Evolutionary conservation across 2,329 filamentous ascomycete genomes (phyloP), one percentile per base, ranked within the genome.

Genomic region (Claviceps africana): DNA sequence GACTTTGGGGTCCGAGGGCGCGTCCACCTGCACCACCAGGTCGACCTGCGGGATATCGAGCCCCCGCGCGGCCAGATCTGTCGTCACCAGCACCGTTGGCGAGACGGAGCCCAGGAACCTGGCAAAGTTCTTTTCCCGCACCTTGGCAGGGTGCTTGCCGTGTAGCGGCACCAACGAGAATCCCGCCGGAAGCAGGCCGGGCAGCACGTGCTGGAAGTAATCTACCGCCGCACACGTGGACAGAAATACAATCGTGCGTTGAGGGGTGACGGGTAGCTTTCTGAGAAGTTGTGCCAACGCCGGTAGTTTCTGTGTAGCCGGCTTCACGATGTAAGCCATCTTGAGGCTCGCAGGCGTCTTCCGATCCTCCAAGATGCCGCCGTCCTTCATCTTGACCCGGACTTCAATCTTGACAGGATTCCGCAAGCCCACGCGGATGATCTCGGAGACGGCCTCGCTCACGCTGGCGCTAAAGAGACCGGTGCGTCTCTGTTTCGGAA

Each of bases 331-430:
- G 62, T 96, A 96, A 28, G 85, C 83, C 83, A 97, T 91, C 66
- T 90, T 84, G n/a, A 98, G 71, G 68, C 88, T 93, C 37, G 90
- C 88, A 8, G 93, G 93, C 0, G 90, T 97, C 57, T 84, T 82
- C 63, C 90, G 85, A 65, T 97, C 91, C 56, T 91, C 82, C 21
- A 82, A 68, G 5, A 78, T 64, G 1, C 79, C 78, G 21, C 86
- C 87, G 21, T 74, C 74, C 72, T 79, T 72, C 68, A 81, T 63
- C 68, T 90, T 93, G 51, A 98, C 93, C 61, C 91, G 93, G 50
- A 97, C 93, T 11, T 87, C 85, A 55, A 98, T 88, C 63, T 94
- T 94, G 61, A 96, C 90, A 0, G 93, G 93, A 67, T 98, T 97
- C 39, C 93, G 79, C 57, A 97, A 72, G 21, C 93, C 93, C 8